Evolutionary conservation across 2,329 filamentous ascomycete genomes (phyloP), one percentile per base, ranked within the genome.

Genomic region (Aureobasidium namibiae): DNA sequence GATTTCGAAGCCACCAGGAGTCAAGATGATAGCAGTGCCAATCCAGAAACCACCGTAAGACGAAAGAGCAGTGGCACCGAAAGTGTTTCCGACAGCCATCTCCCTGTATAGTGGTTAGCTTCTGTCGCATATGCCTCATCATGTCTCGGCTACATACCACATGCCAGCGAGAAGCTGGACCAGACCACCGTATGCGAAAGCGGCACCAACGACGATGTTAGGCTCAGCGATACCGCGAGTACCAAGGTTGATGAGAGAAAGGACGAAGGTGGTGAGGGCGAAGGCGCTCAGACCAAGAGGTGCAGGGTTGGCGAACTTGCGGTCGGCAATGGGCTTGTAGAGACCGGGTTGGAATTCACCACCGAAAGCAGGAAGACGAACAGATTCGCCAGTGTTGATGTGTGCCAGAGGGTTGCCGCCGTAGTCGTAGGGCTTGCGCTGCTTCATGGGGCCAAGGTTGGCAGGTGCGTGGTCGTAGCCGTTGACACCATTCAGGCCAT

Each of bases 11-110:
- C 76, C 76, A 53, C 78, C 80, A 4, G 82, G 77, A 1, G 78
- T 79, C 18, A 81, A 72, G 63, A 83, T 80, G 73, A 84, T 82
- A 64, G 77, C 80, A 64, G 80, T 82, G 24, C 79, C 77, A 62
- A 84, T 76, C 82, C 82, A 85, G 73, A 85, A 85, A 61, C 81
- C 81, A 60, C 82, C 81, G 67, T 84, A 85, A 3, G 80, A 82
- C 42, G 79, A 80, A 61, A 84, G 80, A 9, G 83, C 80, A 7
- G 82, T 84, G 31, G 80, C 81, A 75, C 81, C 82, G 56, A 84
- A 84, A 11, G 81, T 84, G 72, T 84, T 85, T n/a, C 82, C 82
- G 10, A 82, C 75, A 53, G 76, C 77, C 74, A 79, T 79, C 70
- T 79, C 77, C 76, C 76, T 77, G 54, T 4, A 4, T 3, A 5